phyloP scores from a whole-genome alignment of 2,329 filamentous ascomycete species.

The Arthrobotrys entomopaga region DNA sequence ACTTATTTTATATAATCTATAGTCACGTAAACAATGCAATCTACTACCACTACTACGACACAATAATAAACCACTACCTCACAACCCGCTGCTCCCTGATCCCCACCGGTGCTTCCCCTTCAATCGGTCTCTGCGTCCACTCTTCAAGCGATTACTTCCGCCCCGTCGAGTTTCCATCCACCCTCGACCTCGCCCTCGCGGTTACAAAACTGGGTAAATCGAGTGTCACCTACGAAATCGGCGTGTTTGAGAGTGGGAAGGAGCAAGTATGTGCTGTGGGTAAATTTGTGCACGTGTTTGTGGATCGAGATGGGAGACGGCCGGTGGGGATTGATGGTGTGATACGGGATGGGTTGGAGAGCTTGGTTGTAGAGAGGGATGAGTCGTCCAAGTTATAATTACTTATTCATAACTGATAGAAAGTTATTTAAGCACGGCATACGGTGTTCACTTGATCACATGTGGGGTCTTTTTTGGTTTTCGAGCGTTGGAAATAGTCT shows the following conservation, averaged over 20 bases:
- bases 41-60: constrained; percentile 89
- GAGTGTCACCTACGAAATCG: constrained; percentile 90
- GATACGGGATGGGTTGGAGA: constrained; percentile 30
- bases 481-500: constrained; percentile 54
- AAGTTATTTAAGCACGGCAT: neutral
- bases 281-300: constrained; percentile 87
- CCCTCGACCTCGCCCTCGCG: constrained; percentile 81
- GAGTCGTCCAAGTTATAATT: constrained; percentile 33
- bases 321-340: constrained; percentile 65
- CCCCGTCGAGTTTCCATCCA: constrained; percentile 80
- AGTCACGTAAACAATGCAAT: constrained; percentile 90
- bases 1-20: neutral
- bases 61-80: constrained; percentile 87
- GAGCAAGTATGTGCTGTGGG: constrained; percentile 83
- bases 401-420: too few species aligned
- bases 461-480: neutral
- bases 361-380: constrained; percentile 36
- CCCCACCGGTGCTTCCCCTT: constrained; percentile 72
- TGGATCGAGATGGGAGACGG: constrained; percentile 76
- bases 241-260: constrained; percentile 79
- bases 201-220: constrained; percentile 86
- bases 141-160: constrained; percentile 87
- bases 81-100: constrained; percentile 79
- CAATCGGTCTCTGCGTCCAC: constrained; percentile 86
- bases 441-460: neutral